Percentiles rank a stretch among this genome's conserved stretches.
Conservation (phyloP, 768 basidiomycete species). For the Suillus brevipes region DNA sequence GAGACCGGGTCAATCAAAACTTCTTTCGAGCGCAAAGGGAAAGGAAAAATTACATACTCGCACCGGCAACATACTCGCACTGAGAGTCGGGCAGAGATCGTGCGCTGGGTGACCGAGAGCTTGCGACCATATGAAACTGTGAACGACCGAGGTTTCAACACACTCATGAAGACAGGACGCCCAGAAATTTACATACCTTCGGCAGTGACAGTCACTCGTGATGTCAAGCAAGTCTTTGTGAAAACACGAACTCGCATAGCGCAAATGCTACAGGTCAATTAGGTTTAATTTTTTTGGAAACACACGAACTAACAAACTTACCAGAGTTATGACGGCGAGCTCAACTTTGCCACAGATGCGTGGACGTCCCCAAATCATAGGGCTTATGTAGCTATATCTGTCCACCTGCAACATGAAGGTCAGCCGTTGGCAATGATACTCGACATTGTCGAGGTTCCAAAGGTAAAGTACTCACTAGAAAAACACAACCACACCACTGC, state of each 20-base stretch:
- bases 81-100: slow-evolving; percentile 24
- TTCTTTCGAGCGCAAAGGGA: slow-evolving; percentile 27
- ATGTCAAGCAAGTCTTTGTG: slow-evolving; percentile 20
- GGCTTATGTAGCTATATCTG: slow-evolving; percentile 32
- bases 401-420: slow-evolving; percentile 35
- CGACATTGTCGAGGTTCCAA: slow-evolving; percentile 38
- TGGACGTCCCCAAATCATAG: slow-evolving; percentile 41
- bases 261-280: background rate
- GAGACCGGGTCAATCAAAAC: slow-evolving; percentile 24
- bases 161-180: slow-evolving; percentile 16
- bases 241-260: background rate
- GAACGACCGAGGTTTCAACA: slow-evolving; percentile 20
- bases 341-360: slow-evolving; percentile 28
- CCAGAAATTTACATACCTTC: slow-evolving; percentile 19
- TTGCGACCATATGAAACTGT: slow-evolving; percentile 25
- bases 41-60: slow-evolving; percentile 32
- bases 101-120: slow-evolving; percentile 26
- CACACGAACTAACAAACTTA: background rate
- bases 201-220: slow-evolving; percentile 21
- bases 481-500: background rate
- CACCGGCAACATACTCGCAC: slow-evolving; percentile 24
- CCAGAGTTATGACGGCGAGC: slow-evolving; percentile 14
- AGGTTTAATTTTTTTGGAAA: too few relatives aligned
- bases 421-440: slow-evolving; percentile 26
- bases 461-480: slow-evolving; percentile 10